phyloP scores from a whole-genome alignment of 1,284 basidiomycete species.

The Neolentinus lepideus region DNA sequence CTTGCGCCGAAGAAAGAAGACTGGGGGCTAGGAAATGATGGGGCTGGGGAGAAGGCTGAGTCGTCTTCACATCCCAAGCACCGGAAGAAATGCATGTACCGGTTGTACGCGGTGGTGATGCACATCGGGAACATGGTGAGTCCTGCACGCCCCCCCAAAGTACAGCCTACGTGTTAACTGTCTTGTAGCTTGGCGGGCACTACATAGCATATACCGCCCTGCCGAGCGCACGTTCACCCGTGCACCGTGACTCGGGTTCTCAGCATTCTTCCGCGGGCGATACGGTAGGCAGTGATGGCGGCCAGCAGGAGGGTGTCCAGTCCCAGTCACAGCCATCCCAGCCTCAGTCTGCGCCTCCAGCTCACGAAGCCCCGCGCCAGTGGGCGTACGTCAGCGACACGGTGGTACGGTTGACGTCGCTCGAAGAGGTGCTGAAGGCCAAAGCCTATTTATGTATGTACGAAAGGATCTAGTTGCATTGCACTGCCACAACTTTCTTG shows the following conservation, averaged over 20 bases:
- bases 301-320: not conserved
- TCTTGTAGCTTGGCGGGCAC: slow-evolving; percentile 67
- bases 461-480: slow-evolving; percentile 43
- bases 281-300: not conserved
- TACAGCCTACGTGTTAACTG: too few species aligned
- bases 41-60: slow-evolving; percentile 19
- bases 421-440: slow-evolving; percentile 85
- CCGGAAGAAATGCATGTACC: slow-evolving; percentile 57
- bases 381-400: slow-evolving; percentile 93
- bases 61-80: slow-evolving; percentile 18
- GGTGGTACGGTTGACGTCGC: slow-evolving; percentile 65
- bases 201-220: slow-evolving; percentile 78
- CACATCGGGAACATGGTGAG: slow-evolving; percentile 86
- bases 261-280: slow-evolving; percentile 1
- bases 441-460: slow-evolving; percentile 93
- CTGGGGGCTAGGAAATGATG: slow-evolving; percentile 40
- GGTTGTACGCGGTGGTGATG: slow-evolving; percentile 81
- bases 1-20: slow-evolving; percentile 78
- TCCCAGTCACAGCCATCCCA: too few species aligned
- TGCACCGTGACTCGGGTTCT: not conserved
- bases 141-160: slow-evolving; percentile 9
- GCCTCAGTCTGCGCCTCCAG: not conserved
- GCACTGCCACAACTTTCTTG: not conserved
- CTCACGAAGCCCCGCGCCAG: slow-evolving; percentile 34
- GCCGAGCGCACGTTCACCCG: slow-evolving; percentile 7